These are phyloP conservation scores for Lunularia cruciata DNA, from an alignment of 225 moss, liverwort and hornwort genomes.

Conservation along the genomic window DNA sequence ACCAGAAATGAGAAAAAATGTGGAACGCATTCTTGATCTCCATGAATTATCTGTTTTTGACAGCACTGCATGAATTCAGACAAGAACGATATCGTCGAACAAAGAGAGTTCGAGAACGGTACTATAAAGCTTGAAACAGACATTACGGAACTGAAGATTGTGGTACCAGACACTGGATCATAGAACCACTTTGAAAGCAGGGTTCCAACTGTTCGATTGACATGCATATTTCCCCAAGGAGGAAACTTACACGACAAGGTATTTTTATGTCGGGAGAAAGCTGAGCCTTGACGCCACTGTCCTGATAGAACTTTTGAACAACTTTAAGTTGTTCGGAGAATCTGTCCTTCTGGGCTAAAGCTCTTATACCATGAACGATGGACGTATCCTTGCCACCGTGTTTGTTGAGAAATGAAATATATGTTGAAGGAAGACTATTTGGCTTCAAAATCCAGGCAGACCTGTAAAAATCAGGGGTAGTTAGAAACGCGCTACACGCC, in stretches of 20 bases:
- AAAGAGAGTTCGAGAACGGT: too few relatives aligned
- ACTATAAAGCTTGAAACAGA: background rate
- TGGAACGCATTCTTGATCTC: constrained; percentile 67
- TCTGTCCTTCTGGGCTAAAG: constrained; percentile 55
- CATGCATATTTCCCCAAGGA: background rate
- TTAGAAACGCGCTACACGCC: background rate
- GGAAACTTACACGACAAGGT: constrained; percentile 62
- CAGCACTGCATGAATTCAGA: background rate
- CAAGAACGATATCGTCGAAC: background rate
- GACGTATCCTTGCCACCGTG: constrained; percentile 83
- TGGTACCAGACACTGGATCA: background rate
- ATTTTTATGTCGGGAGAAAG: constrained; percentile 63
- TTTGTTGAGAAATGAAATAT: constrained; percentile 81
- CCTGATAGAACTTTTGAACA: constrained; percentile 67
- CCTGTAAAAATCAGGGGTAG: constrained; percentile 40
- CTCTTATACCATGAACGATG: constrained; percentile 63
- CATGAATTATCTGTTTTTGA: constrained; percentile 75
- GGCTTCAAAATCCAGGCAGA: constrained; percentile 91
- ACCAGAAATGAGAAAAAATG: constrained; percentile 73
- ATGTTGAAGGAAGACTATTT: constrained; percentile 81
- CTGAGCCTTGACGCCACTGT: constrained; percentile 54
- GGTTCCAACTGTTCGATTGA: too few relatives aligned
- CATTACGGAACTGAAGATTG: too few relatives aligned
- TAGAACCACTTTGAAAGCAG: too few relatives aligned
- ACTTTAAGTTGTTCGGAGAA: constrained; percentile 46